Conservation (phyloP, 345 rosid species). For the Pugionium cornutum region DNA sequence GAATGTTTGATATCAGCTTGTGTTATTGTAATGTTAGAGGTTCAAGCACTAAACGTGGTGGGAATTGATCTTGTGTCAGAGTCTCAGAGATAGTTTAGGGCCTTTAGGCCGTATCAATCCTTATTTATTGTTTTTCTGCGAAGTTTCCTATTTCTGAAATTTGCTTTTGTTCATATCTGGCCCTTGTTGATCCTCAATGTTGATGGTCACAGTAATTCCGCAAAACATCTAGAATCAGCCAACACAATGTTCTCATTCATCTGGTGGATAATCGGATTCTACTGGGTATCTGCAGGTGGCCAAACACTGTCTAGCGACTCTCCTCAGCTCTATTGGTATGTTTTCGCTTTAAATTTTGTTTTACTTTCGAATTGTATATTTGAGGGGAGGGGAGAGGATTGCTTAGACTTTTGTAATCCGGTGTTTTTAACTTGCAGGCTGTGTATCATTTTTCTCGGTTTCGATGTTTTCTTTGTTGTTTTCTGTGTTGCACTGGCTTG, state of each 20-base stretch:
- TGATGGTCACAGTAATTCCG: slow-evolving; percentile 48
- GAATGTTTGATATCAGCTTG: not conserved
- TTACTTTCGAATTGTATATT: not conserved
- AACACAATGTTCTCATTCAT: slow-evolving; percentile 88
- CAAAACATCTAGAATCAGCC: slow-evolving; percentile 86
- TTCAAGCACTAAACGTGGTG: not conserved
- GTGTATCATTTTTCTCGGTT: slow-evolving; percentile 86
- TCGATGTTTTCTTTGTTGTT: slow-evolving; percentile 94
- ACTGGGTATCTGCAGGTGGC: slow-evolving; percentile 92
- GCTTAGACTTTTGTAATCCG: not conserved
- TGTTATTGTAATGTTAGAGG: slow-evolving; percentile 2
- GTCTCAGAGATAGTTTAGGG: slow-evolving; percentile 19
- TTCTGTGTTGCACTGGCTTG: slow-evolving; percentile 95
- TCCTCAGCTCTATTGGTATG: slow-evolving; percentile 89
- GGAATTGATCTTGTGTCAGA: slow-evolving; percentile 4
- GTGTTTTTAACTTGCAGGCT: slow-evolving; percentile 62
- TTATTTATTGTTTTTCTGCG: not conserved
- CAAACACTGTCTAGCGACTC: slow-evolving; percentile 60
- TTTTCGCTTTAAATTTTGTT: not conserved
- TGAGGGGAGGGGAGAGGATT: too few species aligned
- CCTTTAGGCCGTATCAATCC: slow-evolving; percentile 17
- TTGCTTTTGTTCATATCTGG: not conserved
- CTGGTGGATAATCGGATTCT: slow-evolving; percentile 97
- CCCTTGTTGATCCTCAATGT: slow-evolving; percentile 6
- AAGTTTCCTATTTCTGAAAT: not conserved